phyloP scores from a whole-genome alignment of 768 basidiomycete genomes.

The Panus rudis region DNA sequence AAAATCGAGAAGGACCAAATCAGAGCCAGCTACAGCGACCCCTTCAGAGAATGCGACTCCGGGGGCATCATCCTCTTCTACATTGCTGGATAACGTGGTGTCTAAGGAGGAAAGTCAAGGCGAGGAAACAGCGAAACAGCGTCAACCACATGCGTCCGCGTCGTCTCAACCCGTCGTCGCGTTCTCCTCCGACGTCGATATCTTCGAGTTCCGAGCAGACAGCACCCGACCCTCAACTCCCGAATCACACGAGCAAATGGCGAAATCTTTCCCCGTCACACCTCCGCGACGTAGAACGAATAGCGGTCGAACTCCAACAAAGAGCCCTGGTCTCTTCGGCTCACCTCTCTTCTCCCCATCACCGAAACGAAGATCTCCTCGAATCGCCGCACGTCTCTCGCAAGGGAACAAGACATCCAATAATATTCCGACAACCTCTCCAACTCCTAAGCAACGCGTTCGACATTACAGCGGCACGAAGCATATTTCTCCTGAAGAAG shows the following conservation, averaged over 20 bases:
- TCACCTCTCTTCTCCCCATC: slow-evolving; percentile 17
- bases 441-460: not conserved
- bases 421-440: slow-evolving; percentile 9
- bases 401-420: slow-evolving; percentile 9
- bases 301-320: not conserved
- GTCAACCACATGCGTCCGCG: not conserved
- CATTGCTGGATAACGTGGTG: not conserved
- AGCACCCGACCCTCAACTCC: slow-evolving; percentile 1
- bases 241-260: slow-evolving; percentile 8
- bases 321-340: slow-evolving; percentile 9
- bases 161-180: slow-evolving; percentile 6
- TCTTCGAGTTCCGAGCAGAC: slow-evolving; percentile 2
- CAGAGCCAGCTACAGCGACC: not conserved
- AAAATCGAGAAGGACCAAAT: slow-evolving; percentile 3
- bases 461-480: not conserved
- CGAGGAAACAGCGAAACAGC: too few relatives aligned
- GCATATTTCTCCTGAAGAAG: not conserved
- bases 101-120: too few relatives aligned
- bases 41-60: not conserved
- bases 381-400: not conserved
- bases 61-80: not conserved
- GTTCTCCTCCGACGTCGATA: not conserved
- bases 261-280: not conserved
- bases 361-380: not conserved
- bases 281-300: slow-evolving; percentile 4